Conservation (phyloP, 805 yeast species). For the Priceomyces castillae region DNA sequence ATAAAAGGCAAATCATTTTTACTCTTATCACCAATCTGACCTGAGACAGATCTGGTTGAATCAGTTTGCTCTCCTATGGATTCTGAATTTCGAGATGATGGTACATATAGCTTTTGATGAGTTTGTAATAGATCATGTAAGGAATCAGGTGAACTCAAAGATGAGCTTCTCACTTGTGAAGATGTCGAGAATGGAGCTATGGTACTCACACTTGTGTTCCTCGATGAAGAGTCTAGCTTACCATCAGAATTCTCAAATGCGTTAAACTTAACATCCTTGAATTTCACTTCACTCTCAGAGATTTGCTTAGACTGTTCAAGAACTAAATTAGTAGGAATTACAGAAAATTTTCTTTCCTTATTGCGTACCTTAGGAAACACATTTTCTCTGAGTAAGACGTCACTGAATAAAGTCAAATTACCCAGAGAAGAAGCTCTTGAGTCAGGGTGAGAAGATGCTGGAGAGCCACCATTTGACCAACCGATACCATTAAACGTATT, state of each 20-base stretch:
- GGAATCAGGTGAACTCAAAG: slow-evolving; percentile 11
- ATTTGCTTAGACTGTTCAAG: slow-evolving; percentile 12
- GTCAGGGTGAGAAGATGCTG: slow-evolving; percentile 10
- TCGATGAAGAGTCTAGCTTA: background rate
- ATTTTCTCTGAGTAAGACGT: slow-evolving; percentile 4
- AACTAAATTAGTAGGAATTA: slow-evolving; percentile 26
- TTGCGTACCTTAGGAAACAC: slow-evolving; percentile 10
- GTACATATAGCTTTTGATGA: slow-evolving; percentile 32
- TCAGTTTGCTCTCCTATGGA: background rate
- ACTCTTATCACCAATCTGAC: slow-evolving; percentile 12
- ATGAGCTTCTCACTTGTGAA: background rate
- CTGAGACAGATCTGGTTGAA: slow-evolving; percentile 2
- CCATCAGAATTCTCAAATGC: slow-evolving; percentile 2
- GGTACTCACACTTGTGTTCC: background rate
- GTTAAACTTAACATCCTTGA: slow-evolving; percentile 25
- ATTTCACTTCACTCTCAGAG: slow-evolving; percentile 10
- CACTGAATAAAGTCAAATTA: slow-evolving; percentile 15
- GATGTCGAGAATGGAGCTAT: background rate
- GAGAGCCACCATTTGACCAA: slow-evolving; percentile 3
- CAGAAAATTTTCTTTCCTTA: slow-evolving; percentile 24
- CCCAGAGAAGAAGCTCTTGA: slow-evolving; percentile 22
- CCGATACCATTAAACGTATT: slow-evolving; percentile 1
- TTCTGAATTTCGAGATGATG: slow-evolving; percentile 6
- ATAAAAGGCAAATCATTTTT: slow-evolving; percentile 12
- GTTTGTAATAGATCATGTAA: slow-evolving; percentile 25